These are phyloP conservation scores for Cornus kousa DNA, from an alignment of 148 eudicot species.

Conservation along the genomic window DNA sequence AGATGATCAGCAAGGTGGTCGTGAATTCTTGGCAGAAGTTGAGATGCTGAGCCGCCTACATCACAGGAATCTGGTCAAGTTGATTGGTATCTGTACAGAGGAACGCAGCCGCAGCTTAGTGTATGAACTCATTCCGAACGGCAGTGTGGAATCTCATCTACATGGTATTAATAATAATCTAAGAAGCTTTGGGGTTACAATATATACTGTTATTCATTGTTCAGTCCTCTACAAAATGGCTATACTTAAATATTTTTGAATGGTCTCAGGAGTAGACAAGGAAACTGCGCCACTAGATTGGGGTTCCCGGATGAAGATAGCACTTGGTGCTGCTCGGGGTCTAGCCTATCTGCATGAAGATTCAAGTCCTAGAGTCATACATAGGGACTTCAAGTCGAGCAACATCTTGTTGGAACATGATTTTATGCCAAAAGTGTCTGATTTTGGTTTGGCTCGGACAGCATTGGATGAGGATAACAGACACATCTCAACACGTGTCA, in stretches of 20 bases:
- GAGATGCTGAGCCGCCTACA: conserved; percentile 97
- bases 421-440: conserved; percentile 96
- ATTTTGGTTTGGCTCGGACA: conserved; percentile 90
- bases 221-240: neutral
- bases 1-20: conserved; percentile 87
- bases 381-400: conserved; percentile 93
- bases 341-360: conserved; percentile 97
- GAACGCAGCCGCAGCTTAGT: conserved; percentile 72
- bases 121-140: conserved; percentile 83
- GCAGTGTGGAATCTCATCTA: conserved; percentile 92
- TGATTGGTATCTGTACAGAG: conserved; percentile 84
- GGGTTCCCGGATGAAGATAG: conserved; percentile 76
- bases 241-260: conserved; percentile 2
- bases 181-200: conserved; percentile 1
- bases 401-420: conserved; percentile 88
- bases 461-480: conserved; percentile 70
- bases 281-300: conserved; percentile 79
- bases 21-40: conserved; percentile 91
- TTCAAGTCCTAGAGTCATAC: conserved; percentile 94
- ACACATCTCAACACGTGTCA: conserved; percentile 90
- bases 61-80: conserved; percentile 86
- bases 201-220: neutral
- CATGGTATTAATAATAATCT: conserved; percentile 51
- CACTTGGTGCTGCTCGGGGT: conserved; percentile 95
- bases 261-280: conserved; percentile 56